These are phyloP conservation scores for Crepidotus sp. DNA, from an alignment of 1,284 basidiomycete genomes.

Conservation along the genomic window DNA sequence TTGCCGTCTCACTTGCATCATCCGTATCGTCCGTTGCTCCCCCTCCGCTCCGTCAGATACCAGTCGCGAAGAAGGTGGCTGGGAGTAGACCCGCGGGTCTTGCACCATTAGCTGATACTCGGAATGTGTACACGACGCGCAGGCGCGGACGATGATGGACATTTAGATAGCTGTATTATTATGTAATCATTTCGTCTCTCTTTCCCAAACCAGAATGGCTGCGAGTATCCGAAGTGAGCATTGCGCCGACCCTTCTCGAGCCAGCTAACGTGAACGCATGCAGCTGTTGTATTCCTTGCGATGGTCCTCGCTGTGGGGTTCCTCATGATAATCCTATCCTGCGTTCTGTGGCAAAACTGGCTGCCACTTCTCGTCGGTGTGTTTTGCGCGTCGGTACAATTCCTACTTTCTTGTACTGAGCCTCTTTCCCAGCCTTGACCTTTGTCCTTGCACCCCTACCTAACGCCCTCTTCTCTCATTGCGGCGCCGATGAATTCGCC, in stretches of 20 bases:
- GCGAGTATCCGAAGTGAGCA: constrained; percentile 15
- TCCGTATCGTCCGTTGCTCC: constrained; percentile 31
- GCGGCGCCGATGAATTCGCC: constrained; percentile 80
- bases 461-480: constrained; percentile 84
- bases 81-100: constrained; percentile 17
- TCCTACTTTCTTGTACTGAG: constrained; percentile 4
- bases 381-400: constrained; percentile 28
- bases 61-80: constrained; percentile 20
- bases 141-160: constrained; percentile 11
- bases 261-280: not conserved
- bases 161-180: not conserved
- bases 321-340: constrained; percentile 94
- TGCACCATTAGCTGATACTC: constrained; percentile 27
- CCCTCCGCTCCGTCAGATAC: constrained; percentile 19
- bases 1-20: constrained; percentile 26
- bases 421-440: constrained; percentile 63
- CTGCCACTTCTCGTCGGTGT: constrained; percentile 91
- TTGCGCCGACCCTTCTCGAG: not conserved
- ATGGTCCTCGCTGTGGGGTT: constrained; percentile 97
- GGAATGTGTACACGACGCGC: constrained; percentile 29
- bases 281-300: constrained; percentile 89
- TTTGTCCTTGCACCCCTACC: constrained; percentile 95
- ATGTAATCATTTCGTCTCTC: not conserved
- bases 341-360: constrained; percentile 96
- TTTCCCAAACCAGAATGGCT: constrained; percentile 6